Evolutionary conservation across 2,329 filamentous ascomycete species (phyloP).

Genomic region (Xylariales sp.): DNA sequence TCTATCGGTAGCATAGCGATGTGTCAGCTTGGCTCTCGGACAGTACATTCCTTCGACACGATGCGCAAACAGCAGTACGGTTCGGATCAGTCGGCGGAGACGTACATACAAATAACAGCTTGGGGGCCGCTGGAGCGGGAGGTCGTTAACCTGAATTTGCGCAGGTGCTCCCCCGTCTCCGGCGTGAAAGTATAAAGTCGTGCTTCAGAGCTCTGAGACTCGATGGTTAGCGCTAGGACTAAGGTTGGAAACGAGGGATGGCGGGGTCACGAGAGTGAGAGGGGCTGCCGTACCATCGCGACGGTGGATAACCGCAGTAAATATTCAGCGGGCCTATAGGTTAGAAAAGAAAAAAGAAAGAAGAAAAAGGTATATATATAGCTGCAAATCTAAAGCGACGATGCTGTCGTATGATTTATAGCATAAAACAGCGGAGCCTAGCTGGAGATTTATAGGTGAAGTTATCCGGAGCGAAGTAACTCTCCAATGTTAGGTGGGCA

Average conservation of each 20-base stretch:
- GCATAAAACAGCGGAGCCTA: not conserved
- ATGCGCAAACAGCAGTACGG: not conserved
- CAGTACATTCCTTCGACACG: not conserved
- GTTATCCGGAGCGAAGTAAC: no score
- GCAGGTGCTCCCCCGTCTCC: slow-evolving; percentile 88
- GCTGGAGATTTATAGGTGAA: not conserved
- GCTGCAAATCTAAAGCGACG: no score
- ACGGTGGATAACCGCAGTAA: not conserved
- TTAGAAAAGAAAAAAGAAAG: not conserved
- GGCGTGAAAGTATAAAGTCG: slow-evolving; percentile 92
- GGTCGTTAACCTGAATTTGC: slow-evolving; percentile 93
- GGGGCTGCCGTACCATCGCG: slow-evolving; percentile 34
- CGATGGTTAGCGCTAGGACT: slow-evolving; percentile 26
- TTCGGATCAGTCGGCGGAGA: slow-evolving; percentile 43
- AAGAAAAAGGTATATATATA: not conserved
- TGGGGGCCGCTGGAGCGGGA: slow-evolving; percentile 86
- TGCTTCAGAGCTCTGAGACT: slow-evolving; percentile 76
- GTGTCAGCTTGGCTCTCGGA: slow-evolving; percentile 5
- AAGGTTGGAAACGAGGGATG: slow-evolving; percentile 2
- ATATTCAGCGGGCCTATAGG: not conserved
- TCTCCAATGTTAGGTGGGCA: no score
- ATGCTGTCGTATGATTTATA: not conserved
- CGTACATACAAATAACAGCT: slow-evolving; percentile 89
- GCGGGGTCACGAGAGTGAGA: slow-evolving; percentile 28
- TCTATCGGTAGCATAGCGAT: slow-evolving; percentile 64